phyloP scores from a whole-genome alignment of 495 filamentous ascomycete genomes.

The Penicillium pulvis region DNA sequence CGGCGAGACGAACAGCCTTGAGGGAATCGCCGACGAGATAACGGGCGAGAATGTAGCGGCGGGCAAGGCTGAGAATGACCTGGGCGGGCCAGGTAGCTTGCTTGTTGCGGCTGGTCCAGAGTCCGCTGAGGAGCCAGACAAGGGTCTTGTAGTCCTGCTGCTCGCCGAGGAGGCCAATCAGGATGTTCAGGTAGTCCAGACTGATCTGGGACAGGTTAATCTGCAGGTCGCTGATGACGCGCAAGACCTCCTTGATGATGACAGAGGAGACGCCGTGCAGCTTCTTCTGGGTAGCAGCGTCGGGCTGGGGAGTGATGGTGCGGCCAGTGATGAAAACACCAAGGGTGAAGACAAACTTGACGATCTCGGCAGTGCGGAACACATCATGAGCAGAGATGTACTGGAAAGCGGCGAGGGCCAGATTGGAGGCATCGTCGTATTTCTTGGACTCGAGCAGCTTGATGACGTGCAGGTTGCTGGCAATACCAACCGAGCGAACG shows the following conservation, averaged over 20 bases:
- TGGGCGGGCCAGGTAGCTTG: conserved; percentile 22
- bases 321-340: conserved; percentile 31
- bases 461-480: conserved; percentile 32
- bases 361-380: conserved; percentile 26
- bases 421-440: conserved; percentile 31
- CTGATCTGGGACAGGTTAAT: conserved; percentile 33
- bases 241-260: conserved; percentile 30
- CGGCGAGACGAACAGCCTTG: conserved; percentile 38
- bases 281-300: conserved; percentile 24
- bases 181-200: conserved; percentile 34
- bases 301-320: conserved; percentile 18
- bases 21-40: conserved; percentile 35
- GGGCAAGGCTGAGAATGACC: conserved; percentile 39
- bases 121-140: conserved; percentile 35
- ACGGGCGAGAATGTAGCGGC: conserved; percentile 40
- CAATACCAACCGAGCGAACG: conserved; percentile 41
- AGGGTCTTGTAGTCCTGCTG: conserved; percentile 42
- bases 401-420: conserved; percentile 34
- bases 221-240: conserved; percentile 28
- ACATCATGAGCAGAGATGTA: conserved; percentile 33
- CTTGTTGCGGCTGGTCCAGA: conserved; percentile 39
- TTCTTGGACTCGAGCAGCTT: conserved; percentile 29
- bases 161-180: conserved; percentile 39
- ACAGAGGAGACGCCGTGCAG: conserved; percentile 20
- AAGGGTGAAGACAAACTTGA: conserved; percentile 36